Percentiles rank a stretch among this genome's conserved stretches.
phyloP scores from a whole-genome alignment of 1,139 yeast species.

The Tardiomyces blankii region DNA sequence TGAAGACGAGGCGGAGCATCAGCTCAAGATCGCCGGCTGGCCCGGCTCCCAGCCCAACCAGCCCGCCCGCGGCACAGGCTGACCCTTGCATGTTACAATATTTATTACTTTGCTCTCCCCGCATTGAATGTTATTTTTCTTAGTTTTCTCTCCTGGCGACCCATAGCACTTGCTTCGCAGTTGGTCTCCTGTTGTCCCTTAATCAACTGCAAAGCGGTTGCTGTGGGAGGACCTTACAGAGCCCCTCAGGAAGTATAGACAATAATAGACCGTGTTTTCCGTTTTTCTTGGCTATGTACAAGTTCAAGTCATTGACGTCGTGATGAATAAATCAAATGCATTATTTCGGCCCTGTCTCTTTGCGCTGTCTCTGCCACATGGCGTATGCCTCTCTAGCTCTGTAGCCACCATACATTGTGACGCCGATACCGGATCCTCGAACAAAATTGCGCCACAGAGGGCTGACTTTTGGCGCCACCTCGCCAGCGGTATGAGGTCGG shows the following conservation, averaged over 20 bases:
- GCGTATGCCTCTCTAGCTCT: neutral
- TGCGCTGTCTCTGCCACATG: neutral
- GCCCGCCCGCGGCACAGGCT: no score
- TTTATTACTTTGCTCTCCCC: no score
- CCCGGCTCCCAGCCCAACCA: neutral
- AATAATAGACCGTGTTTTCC: no score
- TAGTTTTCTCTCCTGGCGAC: no score
- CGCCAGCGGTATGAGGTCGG: conserved; percentile 1
- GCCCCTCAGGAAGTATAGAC: no score
- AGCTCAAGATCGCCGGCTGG: neutral
- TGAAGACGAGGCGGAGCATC: neutral
- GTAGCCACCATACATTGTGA: neutral
- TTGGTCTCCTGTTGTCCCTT: no score
- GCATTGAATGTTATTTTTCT: no score
- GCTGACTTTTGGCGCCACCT: neutral
- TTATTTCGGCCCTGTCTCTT: neutral
- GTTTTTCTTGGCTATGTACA: neutral
- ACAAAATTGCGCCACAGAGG: neutral
- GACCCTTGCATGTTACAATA: no score
- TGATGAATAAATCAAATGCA: neutral
- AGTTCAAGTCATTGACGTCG: no score
- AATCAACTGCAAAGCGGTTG: no score
- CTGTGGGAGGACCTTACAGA: no score
- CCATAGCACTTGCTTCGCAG: no score
- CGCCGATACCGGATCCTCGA: neutral